Percentiles rank a stretch among this genome's conserved stretches.
phyloP scores from a whole-genome alignment of 257 asterid genomes.

The Solanum medicagineum region DNA sequence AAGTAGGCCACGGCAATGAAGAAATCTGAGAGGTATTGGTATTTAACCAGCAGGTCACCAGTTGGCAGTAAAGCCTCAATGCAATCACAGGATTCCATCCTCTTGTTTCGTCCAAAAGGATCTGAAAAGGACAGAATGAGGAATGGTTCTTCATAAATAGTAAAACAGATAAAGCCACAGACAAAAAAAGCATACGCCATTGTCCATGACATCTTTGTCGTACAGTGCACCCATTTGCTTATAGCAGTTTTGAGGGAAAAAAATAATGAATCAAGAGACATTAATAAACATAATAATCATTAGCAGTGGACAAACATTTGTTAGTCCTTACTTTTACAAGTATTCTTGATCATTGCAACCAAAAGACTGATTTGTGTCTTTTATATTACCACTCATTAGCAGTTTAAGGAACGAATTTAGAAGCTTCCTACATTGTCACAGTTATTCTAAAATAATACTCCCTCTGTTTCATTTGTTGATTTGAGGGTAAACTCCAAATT shows the following conservation, averaged over 20 bases:
- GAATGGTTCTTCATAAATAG: neutral
- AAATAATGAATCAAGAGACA: neutral
- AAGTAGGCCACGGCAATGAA: constrained; percentile 64
- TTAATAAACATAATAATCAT: neutral
- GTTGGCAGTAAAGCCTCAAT: constrained; percentile 57
- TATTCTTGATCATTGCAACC: neutral
- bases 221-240: neutral
- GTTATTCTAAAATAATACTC: neutral
- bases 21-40: constrained; percentile 59
- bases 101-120: neutral
- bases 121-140: constrained; percentile 11
- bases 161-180: neutral
- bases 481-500: neutral
- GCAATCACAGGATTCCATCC: constrained; percentile 54
- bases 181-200: neutral
- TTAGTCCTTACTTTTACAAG: neutral
- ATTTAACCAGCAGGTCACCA: constrained; percentile 49
- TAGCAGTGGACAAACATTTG: neutral
- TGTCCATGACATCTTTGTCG: neutral
- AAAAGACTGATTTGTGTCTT: neutral
- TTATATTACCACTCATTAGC: neutral
- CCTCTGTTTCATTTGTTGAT: neutral
- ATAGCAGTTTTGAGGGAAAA: neutral
- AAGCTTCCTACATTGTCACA: neutral
- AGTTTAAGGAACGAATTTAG: neutral